Base-by-base conservation (phyloP, 768 basidiomycete species). In the Mycena rebaudengoi region DNA sequence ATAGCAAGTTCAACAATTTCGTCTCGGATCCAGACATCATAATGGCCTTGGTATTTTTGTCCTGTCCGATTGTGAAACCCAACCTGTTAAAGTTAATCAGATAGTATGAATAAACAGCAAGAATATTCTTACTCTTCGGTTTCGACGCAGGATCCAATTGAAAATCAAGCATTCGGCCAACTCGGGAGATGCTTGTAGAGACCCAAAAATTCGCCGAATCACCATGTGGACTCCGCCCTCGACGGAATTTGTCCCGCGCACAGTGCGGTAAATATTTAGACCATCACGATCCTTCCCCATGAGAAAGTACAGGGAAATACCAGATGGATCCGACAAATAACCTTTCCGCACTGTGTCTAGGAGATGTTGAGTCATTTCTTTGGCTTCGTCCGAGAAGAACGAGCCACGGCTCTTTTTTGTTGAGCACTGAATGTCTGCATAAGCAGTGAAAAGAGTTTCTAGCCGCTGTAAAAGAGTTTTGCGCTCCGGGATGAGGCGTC, bases 191-290 rank as follows among this genome's bases (percentile, higher is more conserved):
- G 62, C 62, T 65, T 62, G 60, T 7, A 69, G 61, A 7, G 70
- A 67, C 2, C 53, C 50, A 59, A 70, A 71, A 7, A 32, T 29
- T 21, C 37, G 32, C 20, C 58, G 58, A 8, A 71, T 28, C 12
- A 44, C 55, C 41, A 67, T 67, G 28, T 71, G 70, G 6, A 71
- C 65, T 0, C 70, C 65, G 71, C n/a, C n/a, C n/a, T n/a, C n/a
- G n/a, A n/a, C n/a, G n/a, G n/a, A n/a, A n/a, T n/a, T n/a, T n/a
- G n/a, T 72, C 18, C 70, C 70, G 40, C 59, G 53, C 14, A 64
- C 35, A 16, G 33, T 39, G 4, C 65, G 25, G 20, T 71, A 71
- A 0, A 66, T 1, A 2, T 48, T 43, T 5, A 72, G 60, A 25
- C 64, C 64, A 58, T 67, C 23, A 1, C 35, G 12, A 45, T 72